Base-by-base conservation (phyloP, 2,329 filamentous ascomycete species). In the Didymella glomerata region DNA sequence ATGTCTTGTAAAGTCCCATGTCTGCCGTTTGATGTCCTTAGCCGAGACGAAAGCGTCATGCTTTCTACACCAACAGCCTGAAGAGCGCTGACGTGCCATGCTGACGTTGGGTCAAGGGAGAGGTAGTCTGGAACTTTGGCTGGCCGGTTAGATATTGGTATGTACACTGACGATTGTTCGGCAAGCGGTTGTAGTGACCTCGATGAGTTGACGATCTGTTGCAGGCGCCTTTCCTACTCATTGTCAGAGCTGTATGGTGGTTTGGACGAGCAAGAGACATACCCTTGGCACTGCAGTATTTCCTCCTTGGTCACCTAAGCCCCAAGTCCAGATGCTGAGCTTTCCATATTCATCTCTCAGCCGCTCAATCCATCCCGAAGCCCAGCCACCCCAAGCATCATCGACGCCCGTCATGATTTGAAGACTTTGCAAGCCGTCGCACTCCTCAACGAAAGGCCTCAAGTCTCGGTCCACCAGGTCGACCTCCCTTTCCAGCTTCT, bases 331-430 rank as follows among this genome's bases (percentile, higher is more conserved):
- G 30, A 97, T 86, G 49, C 87, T 87, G 32, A 88, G 86, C 79
- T 97, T 98, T 18, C 92, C 92, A 74, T 93, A 94, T 75, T 99
- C 95, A 73, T 99, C 95, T 61, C 91, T 82, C 57, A 99, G 78
- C 28, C 88, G 84, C 74, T 98, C 79, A 49, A 79, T 67, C 74
- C 78, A 81, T 61, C 70, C 74, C 50, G 77, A 75, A 45, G 80
- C 64, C 76, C 83, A 78, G 59, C 81, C 76, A 63, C 81, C 75
- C 81, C 81, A 83, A 61, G 84, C 76, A 81, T 85, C 68, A 79
- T 87, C 78, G 59, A 84, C 71, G 61, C 83, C 73, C 65, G 84
- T 73, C 70, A 87, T 70, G 65, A 82, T 72, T 68, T 98, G 94
- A 18, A 99, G 82, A 0, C 90, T 94, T 77, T 97, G 93, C 79